Evolutionary conservation across 306 rosid species (phyloP), one percentile per base, ranked within the genome.

Genomic region (Fragaria ananassa): DNA sequence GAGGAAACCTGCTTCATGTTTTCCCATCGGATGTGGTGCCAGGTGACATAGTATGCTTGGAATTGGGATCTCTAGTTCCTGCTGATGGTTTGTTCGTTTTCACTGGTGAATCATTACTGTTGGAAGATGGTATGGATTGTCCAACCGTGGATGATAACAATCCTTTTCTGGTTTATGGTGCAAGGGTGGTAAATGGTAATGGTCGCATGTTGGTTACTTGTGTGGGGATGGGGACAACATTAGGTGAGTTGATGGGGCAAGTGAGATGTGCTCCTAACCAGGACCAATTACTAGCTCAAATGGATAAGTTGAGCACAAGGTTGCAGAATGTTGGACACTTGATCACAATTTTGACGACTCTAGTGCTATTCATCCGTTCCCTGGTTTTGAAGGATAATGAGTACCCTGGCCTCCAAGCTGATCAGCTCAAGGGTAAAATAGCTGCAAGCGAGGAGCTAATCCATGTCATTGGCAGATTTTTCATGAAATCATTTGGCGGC

Each of bases 131-230:
- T 18, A 27, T n/a, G 19, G 29, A 31, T 2, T 8, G 42, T 10
- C 17, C 50, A n/a, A 61, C 18, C 14, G 14, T 51, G 23, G 39
- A 81, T 42, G 70, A 54, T 4, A 57, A 11, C 4, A 39, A 49
- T 23, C 84, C 78, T 1, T 81, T 23, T 76, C 18, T 81, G 10
- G 72, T 63, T n/a, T 12, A 70, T 75, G 84, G 80, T 56, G 70
- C 74, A 13, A 70, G 10, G 50, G 84, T 81, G 61, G 67, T 34
- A 34, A 37, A n/a, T 42, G 84, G 84, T 14, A n/a, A 9, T 6
- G 84, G 80, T 63, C 53, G 12, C 14, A 76, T 81, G 84, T 13
- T 76, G 10, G 80, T 81, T 3, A 70, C 84, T n/a, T 49, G 74
- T 10, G 73, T 70, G 68, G 84, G 80, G 17, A n/a, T 23, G 11